Base-by-base conservation (phyloP, 2,329 filamentous ascomycete species). In the Penicillium griseofulvum region DNA sequence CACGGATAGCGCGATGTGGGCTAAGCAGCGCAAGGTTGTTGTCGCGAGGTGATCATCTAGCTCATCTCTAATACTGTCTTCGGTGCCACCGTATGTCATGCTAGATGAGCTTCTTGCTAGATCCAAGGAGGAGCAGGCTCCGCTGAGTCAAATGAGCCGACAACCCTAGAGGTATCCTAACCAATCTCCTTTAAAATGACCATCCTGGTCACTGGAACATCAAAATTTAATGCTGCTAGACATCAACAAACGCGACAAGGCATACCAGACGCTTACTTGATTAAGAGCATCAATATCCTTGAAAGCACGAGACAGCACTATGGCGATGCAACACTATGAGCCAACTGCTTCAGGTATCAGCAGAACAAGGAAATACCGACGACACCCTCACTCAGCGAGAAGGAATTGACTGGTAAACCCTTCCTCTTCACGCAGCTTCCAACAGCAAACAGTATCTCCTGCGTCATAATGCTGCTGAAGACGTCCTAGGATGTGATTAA, bases 361-460 rank as follows among this genome's bases (percentile, higher is more conserved):
- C 24, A 1, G 39, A 42, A 26, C 22, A 42, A 16, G 39, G 14
- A 42, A 43, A 43, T n/a, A 17, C 22, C 0, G 24, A 43, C 7
- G 28, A 9, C 14, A 24, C n/a, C n/a, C n/a, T n/a, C n/a, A n/a
- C n/a, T 43, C 5, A 43, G 22, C n/a, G 69, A 76, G 8, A 68
- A 73, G 1, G 76, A 80, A 52, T 70, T 77, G 42, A 67, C 68
- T 33, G 74, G 76, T 3, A 80, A 80, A 55, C 62, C 81, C 7
- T 81, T 76, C 65, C 66, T 79, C 33, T 78, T 80, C 61, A 80
- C 71, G 66, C 69, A 2, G 78, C 78, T 5, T 79, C 79, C 2
- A 56, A 79, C 77, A 0, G 78, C 80, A 2, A 80, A 79, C 49
- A 79, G 78, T 0, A 71, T 83, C 43, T 72, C 76, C 0, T 84